Evolutionary conservation across 2,329 filamentous ascomycete genomes (phyloP), one percentile per base, ranked within the genome.

Genomic region (Hawksworthiomyces lignivorus): DNA sequence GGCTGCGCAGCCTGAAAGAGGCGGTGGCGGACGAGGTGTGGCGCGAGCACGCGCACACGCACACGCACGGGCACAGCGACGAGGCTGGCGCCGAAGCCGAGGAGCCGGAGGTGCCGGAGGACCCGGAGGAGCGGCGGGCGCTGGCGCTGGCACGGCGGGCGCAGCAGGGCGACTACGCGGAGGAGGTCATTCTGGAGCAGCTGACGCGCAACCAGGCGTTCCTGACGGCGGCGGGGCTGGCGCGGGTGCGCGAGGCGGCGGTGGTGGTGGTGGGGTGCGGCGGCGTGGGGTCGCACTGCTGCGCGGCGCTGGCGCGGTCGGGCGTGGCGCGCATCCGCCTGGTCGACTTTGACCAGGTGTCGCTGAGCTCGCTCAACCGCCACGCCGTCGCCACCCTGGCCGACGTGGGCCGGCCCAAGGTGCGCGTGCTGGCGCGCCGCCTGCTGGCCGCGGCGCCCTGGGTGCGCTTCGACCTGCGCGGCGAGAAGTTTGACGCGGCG

Each of bases 331-430:
- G 80, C 53, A 73, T 98, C 41, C 82, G 92, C 1, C 75, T 98
- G 28, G 80, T 98, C 52, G 92, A 98, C 62, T 98, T 98, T 59
- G 92, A 98, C 60, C 92, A 98, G 70, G 90, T 98, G 26, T 94
- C 89, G 0, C 71, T 98, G 33, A 94, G 87, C 49, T 95, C 88
- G 4, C 68, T 98, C 41, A 98, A 98, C 62, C 73, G 92, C n/a
- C 92, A 98, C 63, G 88, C 92, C 8, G 83, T 98, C 1, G 92
- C 92, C 5, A 97, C 90, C 0, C 71, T 97, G 7, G 86, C 87
- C 14, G 92, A 98, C 56, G 92, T 98, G 2, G 92, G 92, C 19
- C 87, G 83, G 11, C 80, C 89, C 8, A 98, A 98, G 64, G 92
- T 98, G 2, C 77, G 84, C 43, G 92, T 87, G 53, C 76, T 98